phyloP scores from a whole-genome alignment of 371 early-diverging fungal species.

The Syncephalis plumigaleata region DNA sequence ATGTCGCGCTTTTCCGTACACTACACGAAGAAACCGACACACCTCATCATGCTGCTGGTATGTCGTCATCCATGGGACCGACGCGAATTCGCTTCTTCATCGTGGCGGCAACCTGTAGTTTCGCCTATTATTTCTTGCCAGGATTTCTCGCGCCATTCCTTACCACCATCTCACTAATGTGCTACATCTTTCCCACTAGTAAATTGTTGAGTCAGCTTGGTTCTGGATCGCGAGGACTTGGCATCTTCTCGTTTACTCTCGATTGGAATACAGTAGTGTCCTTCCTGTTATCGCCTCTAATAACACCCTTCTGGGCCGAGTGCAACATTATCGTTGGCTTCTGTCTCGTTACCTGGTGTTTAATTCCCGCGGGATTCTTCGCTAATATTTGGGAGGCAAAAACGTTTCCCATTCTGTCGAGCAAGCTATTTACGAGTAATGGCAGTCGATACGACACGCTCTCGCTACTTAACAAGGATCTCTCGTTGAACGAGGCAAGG shows the following conservation, averaged over 20 bases:
- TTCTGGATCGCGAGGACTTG: conserved; percentile 17
- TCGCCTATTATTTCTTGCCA: conserved; percentile 36
- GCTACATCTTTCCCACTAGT: conserved; percentile 25
- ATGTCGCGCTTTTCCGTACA: conserved; percentile 49
- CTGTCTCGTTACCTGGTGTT: conserved; percentile 50
- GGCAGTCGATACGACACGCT: background rate
- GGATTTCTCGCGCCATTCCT: conserved; percentile 32
- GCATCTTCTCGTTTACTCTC: conserved; percentile 16
- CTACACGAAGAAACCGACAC: conserved; percentile 47
- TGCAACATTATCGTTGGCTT: conserved; percentile 19
- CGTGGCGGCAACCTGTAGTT: conserved; percentile 4
- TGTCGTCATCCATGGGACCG: too few species aligned
- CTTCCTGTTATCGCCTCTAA: conserved; percentile 18
- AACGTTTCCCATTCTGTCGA: conserved; percentile 10
- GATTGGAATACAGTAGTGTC: conserved; percentile 16
- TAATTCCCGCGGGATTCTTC: conserved; percentile 52
- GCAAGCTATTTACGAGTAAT: background rate
- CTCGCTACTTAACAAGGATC: background rate
- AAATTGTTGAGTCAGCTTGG: conserved; percentile 27
- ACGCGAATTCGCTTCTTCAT: too few species aligned
- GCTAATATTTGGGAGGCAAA: conserved; percentile 23
- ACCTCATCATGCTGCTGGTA: conserved; percentile 27
- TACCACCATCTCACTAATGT: conserved; percentile 20
- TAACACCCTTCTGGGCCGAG: conserved; percentile 20
- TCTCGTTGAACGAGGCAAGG: background rate